phyloP scores from a whole-genome alignment of 1,284 basidiomycete genomes.

The Sporisorium graminicola region DNA sequence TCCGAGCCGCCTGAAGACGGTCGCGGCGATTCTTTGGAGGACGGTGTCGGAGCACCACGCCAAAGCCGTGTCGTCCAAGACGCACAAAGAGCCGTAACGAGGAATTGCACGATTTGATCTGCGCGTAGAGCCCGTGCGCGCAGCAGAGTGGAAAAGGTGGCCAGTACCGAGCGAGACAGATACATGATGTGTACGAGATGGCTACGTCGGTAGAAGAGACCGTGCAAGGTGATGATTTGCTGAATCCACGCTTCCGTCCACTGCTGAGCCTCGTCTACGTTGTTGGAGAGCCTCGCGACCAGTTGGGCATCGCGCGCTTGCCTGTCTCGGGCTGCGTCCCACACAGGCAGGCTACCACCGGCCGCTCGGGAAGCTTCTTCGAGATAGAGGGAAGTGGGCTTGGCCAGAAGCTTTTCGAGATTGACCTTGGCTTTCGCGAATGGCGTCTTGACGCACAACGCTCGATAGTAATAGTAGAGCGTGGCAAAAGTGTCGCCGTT shows the following conservation, averaged over 20 bases:
- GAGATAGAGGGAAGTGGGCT: conserved; percentile 48
- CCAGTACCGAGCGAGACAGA: conserved; percentile 52
- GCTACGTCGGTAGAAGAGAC: conserved; percentile 53
- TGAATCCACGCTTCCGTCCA: conserved; percentile 36
- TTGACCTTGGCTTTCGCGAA: conserved; percentile 91
- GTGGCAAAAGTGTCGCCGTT: conserved; percentile 83
- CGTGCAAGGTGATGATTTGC: conserved; percentile 60
- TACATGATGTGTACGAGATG: conserved; percentile 49
- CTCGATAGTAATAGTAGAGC: conserved; percentile 88
- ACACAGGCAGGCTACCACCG: conserved; percentile 14
- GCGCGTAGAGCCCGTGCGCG: conserved; percentile 50
- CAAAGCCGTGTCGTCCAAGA: conserved; percentile 60
- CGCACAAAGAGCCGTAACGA: conserved; percentile 60
- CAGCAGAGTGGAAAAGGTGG: conserved; percentile 45
- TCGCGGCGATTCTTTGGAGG: conserved; percentile 29
- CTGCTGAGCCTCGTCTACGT: conserved; percentile 25
- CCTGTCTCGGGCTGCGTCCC: conserved; percentile 32
- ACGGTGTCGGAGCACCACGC: conserved; percentile 32
- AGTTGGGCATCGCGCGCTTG: conserved; percentile 31
- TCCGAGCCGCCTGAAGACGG: conserved; percentile 34
- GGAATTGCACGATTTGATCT: conserved; percentile 60
- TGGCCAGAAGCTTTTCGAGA: conserved; percentile 74
- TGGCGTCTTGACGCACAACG: conserved; percentile 85
- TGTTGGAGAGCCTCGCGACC: conserved; percentile 24
- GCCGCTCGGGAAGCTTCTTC: conserved; percentile 20